phyloP scores from a whole-genome alignment of 805 yeast species.

The Pichia ethanolica region DNA sequence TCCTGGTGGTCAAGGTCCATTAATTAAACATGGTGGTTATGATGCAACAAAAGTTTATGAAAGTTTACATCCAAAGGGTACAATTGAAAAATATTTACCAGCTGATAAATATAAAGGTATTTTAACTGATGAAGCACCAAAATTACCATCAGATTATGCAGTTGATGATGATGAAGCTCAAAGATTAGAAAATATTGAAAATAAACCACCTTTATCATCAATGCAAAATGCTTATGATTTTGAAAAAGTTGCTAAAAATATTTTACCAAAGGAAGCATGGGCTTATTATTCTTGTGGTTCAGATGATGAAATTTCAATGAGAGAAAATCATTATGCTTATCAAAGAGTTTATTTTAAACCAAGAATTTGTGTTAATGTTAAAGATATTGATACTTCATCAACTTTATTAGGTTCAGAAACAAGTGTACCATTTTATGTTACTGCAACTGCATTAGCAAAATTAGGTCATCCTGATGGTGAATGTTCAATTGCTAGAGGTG shows the following conservation, averaged over 20 bases:
- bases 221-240: conserved; percentile 79
- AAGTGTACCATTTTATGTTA: conserved; percentile 74
- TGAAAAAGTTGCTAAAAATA: conserved; percentile 76
- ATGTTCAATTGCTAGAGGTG: conserved; percentile 74
- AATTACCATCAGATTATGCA: conserved; percentile 23
- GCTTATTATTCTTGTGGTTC: conserved; percentile 88
- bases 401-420: conserved; percentile 66
- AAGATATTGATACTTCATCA: conserved; percentile 61
- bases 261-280: conserved; percentile 77
- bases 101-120: conserved; percentile 54
- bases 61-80: conserved; percentile 89
- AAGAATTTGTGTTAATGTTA: conserved; percentile 70
- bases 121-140: conserved; percentile 29
- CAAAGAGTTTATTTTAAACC: conserved; percentile 88
- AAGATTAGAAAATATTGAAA: conserved; percentile 35
- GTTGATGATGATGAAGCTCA: conserved; percentile 34
- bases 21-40: conserved; percentile 41
- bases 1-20: conserved; percentile 46
- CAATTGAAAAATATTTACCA: conserved; percentile 56
- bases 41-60: conserved; percentile 65
- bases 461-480: conserved; percentile 95
- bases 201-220: conserved; percentile 62
- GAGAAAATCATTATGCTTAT: conserved; percentile 88
- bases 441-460: conserved; percentile 90
- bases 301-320: conserved; percentile 83